Evolutionary conservation across 78 protist species (phyloP).

Genomic region (Diacronema lutheri): DNA sequence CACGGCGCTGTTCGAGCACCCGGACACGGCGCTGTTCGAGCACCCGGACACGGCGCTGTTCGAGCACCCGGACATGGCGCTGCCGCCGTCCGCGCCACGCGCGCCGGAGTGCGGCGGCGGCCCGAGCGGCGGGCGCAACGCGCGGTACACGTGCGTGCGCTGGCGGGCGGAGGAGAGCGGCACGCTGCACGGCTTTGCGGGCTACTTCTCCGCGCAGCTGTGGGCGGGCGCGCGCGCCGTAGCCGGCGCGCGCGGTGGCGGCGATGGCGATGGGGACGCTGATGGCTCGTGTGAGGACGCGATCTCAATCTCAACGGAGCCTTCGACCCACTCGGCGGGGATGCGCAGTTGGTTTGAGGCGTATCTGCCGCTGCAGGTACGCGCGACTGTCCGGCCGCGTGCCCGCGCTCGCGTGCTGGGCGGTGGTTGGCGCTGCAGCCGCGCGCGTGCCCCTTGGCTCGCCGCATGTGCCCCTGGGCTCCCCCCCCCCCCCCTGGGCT

Average conservation of each 20-base stretch:
- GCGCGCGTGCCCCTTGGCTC: no score
- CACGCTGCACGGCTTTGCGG: conserved; percentile 88
- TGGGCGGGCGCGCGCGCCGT: conserved; percentile 16
- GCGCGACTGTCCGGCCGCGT: no score
- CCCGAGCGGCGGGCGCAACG: conserved; percentile 30
- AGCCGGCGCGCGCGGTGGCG: neutral
- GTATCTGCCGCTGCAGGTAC: conserved; percentile 89
- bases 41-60: no score
- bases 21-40: neutral
- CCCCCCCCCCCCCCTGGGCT: no score
- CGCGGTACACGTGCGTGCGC: conserved; percentile 26
- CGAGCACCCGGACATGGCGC: no score
- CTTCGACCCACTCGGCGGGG: conserved; percentile 76
- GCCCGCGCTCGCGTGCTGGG: no score
- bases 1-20: neutral
- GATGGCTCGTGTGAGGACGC: no score
- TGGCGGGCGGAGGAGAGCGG: conserved; percentile 1
- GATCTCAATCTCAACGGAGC: conserved; percentile 61
- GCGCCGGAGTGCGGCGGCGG: no score
- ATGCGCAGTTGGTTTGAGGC: conserved; percentile 97
- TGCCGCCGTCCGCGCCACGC: no score
- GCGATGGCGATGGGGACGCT: no score
- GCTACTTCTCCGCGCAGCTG: conserved; percentile 90
- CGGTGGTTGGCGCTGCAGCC: no score
- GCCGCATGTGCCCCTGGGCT: no score